Evolutionary conservation across 306 rosid species (phyloP), one percentile per base, ranked within the genome.

Genomic region (Benincasa hispida): DNA sequence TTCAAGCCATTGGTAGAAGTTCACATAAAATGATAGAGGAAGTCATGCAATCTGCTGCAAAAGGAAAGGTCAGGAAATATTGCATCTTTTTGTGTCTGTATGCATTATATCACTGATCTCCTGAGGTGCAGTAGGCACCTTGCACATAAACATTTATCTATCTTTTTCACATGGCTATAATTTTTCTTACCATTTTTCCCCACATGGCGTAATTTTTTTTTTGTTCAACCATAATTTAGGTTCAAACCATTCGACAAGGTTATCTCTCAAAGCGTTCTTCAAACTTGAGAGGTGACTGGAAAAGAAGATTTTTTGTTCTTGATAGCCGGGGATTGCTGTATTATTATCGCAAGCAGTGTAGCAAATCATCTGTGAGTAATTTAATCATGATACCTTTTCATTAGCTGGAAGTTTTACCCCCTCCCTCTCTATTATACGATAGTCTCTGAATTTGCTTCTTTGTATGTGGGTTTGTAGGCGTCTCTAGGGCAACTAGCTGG

Each of bases 1-100:
- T 92, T 88, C 99, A 92, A 89, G 93, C 96, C 77, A 95, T 95
- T 66, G 99, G 99, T 82, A 90, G 99, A 89, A 95, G 99, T 84
- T 95, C 99, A 10, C 99, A 95, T 89, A 95, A 95, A 87, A 92
- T 92, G 99, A 95, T 95, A 80, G 98, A 95, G 83, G 99, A 97
- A 18, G 99, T 95, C 58, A 95, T 95, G 99, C 99, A 95, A 86
- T 89, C 95, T 85, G 99, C 98, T 85, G 91, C 98, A 42, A 95
- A 90, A 91, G 99, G 99, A 85, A 95, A 95, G 98, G 99, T 95
- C 28, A 35, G 79, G 13, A 60, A 60, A 27, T 41, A 56, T 3
- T 66, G 17, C 65, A 56, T 78, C 19, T 45, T 45, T 62, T 5
- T 76, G 10, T 79, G 67, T 51, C 18, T 45, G 9, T 50, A 48